Evolutionary conservation across 108 stramenopile genomes (phyloP), one percentile per base, ranked within the genome.

Genomic region (Ochromonas danica): DNA sequence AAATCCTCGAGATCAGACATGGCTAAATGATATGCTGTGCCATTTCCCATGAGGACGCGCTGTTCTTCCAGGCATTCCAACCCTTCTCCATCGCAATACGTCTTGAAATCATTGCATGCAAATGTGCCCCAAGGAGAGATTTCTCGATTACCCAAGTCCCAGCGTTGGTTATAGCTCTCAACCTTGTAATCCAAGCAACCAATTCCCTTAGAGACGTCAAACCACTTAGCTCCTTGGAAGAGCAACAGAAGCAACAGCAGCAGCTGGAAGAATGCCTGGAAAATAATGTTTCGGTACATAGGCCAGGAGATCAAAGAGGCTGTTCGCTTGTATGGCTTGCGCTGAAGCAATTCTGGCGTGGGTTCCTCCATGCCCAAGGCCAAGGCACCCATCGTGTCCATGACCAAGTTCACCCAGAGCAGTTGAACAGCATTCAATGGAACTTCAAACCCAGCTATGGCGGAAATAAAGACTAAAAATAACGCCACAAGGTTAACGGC

Each of bases 401-500:
- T 75, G 51, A 75, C 38, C 27, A 75, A 41, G 31, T 75, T 75
- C 27, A 75, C 72, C 72, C 72, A 75, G 3, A 75, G 72, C 72
- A 75, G 28, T 33, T 57, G 43, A 28, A 75, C 72, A 6, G 72
- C 72, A 41, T 75, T 75, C 14, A 75, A 33, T 41, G 72, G 72
- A 6, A 14, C 40, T 31, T 75, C 72, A 10, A 42, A 75, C 14
- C 72, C 72, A 10, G 72, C 72, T 6, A 45, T 6, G 28, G 72
- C 72, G 40, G 40, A 6, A 25, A 75, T 57, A 33, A 75, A 75
- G 40, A 75, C 72, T 38, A 42, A 10, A 10, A 67, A 67, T 28
- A 67, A 36, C 31, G 98, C 98, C 31, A 91, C 85, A 80, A 98
- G 89, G 84, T 95, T 98, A 39, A 98, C 94, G 3, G 97, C 96